Evolutionary conservation across 164 flowering plant genomes (phyloP).

Genomic region (Piper betle): DNA sequence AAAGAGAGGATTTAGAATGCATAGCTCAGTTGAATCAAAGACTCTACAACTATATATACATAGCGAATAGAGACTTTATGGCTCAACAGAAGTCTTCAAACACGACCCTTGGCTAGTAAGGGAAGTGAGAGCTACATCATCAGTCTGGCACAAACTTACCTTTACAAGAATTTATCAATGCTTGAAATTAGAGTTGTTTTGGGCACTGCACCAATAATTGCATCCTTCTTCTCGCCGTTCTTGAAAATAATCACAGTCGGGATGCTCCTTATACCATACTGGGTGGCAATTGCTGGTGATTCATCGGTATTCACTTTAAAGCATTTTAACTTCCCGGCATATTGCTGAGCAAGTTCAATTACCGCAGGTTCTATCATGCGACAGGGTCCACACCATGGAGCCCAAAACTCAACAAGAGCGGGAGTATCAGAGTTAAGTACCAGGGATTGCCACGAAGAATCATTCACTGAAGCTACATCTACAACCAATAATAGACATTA

Average conservation of each 20-base stretch:
- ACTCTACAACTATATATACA: too few species aligned
- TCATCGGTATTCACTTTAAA: constrained; percentile 80
- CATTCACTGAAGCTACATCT: constrained; percentile 55
- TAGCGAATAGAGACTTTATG: too few species aligned
- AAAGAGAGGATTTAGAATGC: too few species aligned
- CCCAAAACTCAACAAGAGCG: constrained; percentile 89
- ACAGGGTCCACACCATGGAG: constrained; percentile 98
- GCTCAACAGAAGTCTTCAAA: too few species aligned
- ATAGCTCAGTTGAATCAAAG: too few species aligned
- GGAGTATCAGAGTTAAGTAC: constrained; percentile 46
- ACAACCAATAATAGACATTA: background rate
- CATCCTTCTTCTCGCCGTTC: constrained; percentile 79
- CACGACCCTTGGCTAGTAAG: too few species aligned
- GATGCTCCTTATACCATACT: constrained; percentile 82
- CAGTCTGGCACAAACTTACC: too few species aligned
- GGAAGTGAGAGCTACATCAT: too few species aligned
- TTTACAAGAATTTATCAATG: constrained; percentile 58
- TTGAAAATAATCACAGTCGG: constrained; percentile 87
- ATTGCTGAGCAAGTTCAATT: constrained; percentile 50
- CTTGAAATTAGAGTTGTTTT: constrained; percentile 50
- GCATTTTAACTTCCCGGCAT: constrained; percentile 68
- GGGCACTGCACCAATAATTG: constrained; percentile 85
- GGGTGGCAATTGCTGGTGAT: constrained; percentile 46
- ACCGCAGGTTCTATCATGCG: constrained; percentile 78
- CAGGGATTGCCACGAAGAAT: constrained; percentile 50